phyloP scores from a whole-genome alignment of 2,329 filamentous ascomycete species.

The Westerdykella sp. region DNA sequence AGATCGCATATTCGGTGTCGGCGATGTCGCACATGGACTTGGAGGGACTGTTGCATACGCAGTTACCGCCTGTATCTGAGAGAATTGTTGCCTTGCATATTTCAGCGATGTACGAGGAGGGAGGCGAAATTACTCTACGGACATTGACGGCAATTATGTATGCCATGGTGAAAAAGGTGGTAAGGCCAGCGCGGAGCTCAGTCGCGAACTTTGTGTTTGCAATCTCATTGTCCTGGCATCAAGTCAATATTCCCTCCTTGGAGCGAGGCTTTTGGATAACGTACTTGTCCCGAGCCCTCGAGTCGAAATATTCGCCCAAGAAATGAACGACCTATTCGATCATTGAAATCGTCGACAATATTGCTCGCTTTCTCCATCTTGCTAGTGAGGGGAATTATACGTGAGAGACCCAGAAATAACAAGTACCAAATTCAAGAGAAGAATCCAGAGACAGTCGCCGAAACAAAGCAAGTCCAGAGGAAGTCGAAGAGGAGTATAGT shows the following conservation, averaged over 20 bases:
- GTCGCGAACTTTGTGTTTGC: slow-evolving; percentile 75
- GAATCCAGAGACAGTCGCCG: too few relatives aligned
- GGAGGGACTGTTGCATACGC: slow-evolving; percentile 53
- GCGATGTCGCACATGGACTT: slow-evolving; percentile 1
- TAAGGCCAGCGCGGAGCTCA: slow-evolving; percentile 74
- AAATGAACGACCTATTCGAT: slow-evolving; percentile 20
- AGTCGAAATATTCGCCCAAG: slow-evolving; percentile 58
- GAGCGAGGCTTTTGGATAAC: slow-evolving; percentile 27
- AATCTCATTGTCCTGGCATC: slow-evolving; percentile 57
- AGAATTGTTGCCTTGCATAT: slow-evolving; percentile 29
- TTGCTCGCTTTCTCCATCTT: too few relatives aligned
- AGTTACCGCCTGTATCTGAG: slow-evolving; percentile 65
- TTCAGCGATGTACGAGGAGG: slow-evolving; percentile 6
- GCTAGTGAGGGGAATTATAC: too few relatives aligned
- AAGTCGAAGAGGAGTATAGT: too few relatives aligned
- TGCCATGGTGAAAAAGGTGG: slow-evolving; percentile 59
- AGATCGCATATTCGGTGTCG: neutral
- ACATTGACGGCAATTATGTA: slow-evolving; percentile 68
- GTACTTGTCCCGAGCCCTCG: slow-evolving; percentile 75
- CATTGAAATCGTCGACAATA: slow-evolving; percentile 4
- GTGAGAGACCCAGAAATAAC: too few relatives aligned
- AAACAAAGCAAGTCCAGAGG: too few relatives aligned
- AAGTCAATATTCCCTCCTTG: slow-evolving; percentile 7
- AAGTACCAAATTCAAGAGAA: too few relatives aligned
- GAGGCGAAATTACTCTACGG: slow-evolving; percentile 25